Percentiles rank a stretch among this genome's conserved stretches.
These are phyloP conservation scores for Elasticomyces elasticus DNA, from an alignment of 495 filamentous ascomycete species.

Conservation along the genomic window DNA sequence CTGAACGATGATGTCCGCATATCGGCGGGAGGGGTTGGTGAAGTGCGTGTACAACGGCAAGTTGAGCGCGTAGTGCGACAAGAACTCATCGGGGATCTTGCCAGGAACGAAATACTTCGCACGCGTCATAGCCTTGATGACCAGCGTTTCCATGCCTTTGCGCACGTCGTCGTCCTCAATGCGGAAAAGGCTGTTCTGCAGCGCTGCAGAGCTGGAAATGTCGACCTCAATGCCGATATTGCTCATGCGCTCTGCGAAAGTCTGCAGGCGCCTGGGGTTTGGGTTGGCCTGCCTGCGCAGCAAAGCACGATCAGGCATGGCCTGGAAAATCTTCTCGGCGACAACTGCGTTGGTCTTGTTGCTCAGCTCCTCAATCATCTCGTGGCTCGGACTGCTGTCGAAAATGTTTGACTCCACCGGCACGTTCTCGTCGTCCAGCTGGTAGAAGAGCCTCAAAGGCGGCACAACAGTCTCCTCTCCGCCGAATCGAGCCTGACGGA, in stretches of 20 bases:
- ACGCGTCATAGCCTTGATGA: conserved; percentile 87
- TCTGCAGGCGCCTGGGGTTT: conserved; percentile 76
- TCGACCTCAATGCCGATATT: conserved; percentile 82
- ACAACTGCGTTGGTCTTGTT: conserved; percentile 85
- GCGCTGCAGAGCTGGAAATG: conserved; percentile 72
- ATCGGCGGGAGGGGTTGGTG: conserved; percentile 88
- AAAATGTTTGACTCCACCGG: conserved; percentile 95
- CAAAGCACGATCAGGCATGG: conserved; percentile 83
- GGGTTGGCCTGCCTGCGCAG: conserved; percentile 78
- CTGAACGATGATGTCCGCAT: conserved; percentile 89
- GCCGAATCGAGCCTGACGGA: conserved; percentile 75
- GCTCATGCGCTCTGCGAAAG: conserved; percentile 87
- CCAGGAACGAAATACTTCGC: conserved; percentile 87
- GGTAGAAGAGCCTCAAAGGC: conserved; percentile 76
- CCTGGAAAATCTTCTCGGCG: conserved; percentile 68
- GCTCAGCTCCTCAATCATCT: conserved; percentile 87
- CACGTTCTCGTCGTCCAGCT: conserved; percentile 97
- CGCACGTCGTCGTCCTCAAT: conserved; percentile 77
- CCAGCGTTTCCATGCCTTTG: conserved; percentile 94
- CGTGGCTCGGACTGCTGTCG: conserved; percentile 76
- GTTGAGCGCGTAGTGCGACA: conserved; percentile 84
- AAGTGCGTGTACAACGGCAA: conserved; percentile 94
- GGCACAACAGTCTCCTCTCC: conserved; percentile 64
- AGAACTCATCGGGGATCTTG: conserved; percentile 60
- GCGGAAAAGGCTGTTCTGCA: conserved; percentile 89